A percentile compares a stretch with the other conserved stretches of the same genome.
These are phyloP conservation scores for Tolypocladium tundrense DNA, from an alignment of 2,329 filamentous ascomycete species.

Conservation along the genomic window DNA sequence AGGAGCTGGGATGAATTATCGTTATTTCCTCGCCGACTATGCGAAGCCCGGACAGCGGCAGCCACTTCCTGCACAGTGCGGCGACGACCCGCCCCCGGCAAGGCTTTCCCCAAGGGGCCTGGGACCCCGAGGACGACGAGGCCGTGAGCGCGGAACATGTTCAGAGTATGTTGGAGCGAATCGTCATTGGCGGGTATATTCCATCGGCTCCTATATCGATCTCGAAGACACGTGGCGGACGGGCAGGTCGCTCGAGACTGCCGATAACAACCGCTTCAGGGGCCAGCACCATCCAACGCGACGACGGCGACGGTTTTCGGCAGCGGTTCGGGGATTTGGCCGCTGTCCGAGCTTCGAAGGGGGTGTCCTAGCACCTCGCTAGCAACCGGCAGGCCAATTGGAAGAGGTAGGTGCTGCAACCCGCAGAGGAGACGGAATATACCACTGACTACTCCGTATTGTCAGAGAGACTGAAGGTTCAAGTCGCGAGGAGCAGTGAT, in stretches of 20 bases:
- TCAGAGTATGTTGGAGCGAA: background rate
- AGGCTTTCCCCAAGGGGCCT: background rate
- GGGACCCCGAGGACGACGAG: background rate
- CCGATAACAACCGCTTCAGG: background rate
- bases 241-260: background rate
- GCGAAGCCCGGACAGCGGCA: background rate
- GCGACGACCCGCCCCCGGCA: background rate
- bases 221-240: background rate
- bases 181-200: background rate
- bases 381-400: background rate
- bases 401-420: background rate
- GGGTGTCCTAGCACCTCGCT: background rate
- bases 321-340: background rate
- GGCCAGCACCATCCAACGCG: too few species aligned
- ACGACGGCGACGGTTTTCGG: too few species aligned
- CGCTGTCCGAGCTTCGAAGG: background rate
- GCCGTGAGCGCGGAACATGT: background rate
- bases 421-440: background rate
- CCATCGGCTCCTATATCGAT: background rate
- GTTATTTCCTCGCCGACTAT: background rate
- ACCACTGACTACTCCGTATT: background rate
- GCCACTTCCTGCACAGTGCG: background rate
- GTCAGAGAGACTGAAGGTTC: background rate
- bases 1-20: background rate
- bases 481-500: background rate